Percentiles rank a stretch among this genome's conserved stretches.
These are phyloP conservation scores for Pyricularia grisea DNA, from an alignment of 2,329 filamentous ascomycete genomes.

Conservation along the genomic window DNA sequence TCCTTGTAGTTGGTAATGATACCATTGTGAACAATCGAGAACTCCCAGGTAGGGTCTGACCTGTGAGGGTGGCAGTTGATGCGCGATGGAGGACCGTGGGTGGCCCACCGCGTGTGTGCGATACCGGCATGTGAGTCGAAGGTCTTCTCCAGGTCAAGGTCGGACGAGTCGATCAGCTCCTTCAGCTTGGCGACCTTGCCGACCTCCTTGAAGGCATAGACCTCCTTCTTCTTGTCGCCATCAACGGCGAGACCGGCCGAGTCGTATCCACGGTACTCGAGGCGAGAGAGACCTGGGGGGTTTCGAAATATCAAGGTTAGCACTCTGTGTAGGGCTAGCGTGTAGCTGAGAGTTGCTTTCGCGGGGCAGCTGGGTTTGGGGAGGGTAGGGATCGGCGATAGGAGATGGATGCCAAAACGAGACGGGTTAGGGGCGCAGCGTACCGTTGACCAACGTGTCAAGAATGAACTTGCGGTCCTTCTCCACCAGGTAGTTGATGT, in stretches of 20 bases:
- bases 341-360: background rate
- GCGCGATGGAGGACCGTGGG: constrained; percentile 88
- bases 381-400: background rate
- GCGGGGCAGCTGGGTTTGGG: background rate
- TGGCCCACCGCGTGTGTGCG: constrained; percentile 98
- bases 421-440: constrained; percentile 19
- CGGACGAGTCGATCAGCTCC: constrained; percentile 76
- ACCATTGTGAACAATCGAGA: constrained; percentile 96
- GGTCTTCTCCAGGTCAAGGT: constrained; percentile 80
- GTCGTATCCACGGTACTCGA: constrained; percentile 98
- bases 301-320: constrained; percentile 16
- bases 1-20: constrained; percentile 99
- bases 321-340: background rate
- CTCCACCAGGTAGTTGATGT: constrained; percentile 99
- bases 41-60: constrained; percentile 93
- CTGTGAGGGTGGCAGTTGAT: constrained; percentile 97
- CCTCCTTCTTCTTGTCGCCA: constrained; percentile 98
- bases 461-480: constrained; percentile 96
- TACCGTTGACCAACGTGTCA: constrained; percentile 92
- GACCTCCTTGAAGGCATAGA: constrained; percentile 96
- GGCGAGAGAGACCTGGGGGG: constrained; percentile 70
- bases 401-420: background rate
- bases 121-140: constrained; percentile 98
- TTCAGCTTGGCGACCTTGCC: constrained; percentile 97
- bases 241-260: constrained; percentile 93